A percentile compares a stretch with the other conserved stretches of the same genome.
Conservation (phyloP, 768 basidiomycete species). For the Paxillus rubicundulus region DNA sequence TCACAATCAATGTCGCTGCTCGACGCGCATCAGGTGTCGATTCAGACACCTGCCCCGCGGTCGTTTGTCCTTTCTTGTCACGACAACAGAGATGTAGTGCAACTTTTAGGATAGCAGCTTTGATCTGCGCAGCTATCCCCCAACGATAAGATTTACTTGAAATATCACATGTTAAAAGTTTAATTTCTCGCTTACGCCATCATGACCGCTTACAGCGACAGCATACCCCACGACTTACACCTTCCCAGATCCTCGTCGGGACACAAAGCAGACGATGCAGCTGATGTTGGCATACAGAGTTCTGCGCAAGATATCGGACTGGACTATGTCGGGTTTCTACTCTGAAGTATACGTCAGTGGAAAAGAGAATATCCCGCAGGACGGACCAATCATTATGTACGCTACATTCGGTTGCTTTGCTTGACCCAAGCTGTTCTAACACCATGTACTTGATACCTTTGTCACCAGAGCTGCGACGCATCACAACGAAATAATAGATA, state of each 20-base stretch:
- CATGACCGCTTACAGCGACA: too few species aligned
- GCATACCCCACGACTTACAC: too few species aligned
- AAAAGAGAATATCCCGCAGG: constrained; percentile 50
- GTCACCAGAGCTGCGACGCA: constrained; percentile 52
- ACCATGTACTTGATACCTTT: background rate
- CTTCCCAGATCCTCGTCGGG: too few species aligned
- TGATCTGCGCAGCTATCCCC: background rate
- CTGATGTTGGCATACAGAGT: constrained; percentile 55
- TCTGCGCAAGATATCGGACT: constrained; percentile 60
- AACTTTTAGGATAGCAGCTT: background rate
- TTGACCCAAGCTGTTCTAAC: background rate
- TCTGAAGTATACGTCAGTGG: constrained; percentile 58
- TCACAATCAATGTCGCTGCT: constrained; percentile 65
- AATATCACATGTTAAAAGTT: background rate
- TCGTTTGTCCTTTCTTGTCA: constrained; percentile 39
- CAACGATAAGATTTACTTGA: too few species aligned
- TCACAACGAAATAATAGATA: constrained; percentile 70
- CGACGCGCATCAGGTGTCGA: constrained; percentile 77
- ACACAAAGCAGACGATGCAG: constrained; percentile 35
- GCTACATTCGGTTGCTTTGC: constrained; percentile 23
- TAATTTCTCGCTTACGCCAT: too few species aligned
- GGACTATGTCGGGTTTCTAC: constrained; percentile 59
- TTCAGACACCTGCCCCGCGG: constrained; percentile 71
- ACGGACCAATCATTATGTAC: constrained; percentile 62
- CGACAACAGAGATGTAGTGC: background rate